Percentiles rank a stretch among this genome's conserved stretches.
Conservation (phyloP, 177 flowering plant species). For the Tripterygium wilfordii region DNA sequence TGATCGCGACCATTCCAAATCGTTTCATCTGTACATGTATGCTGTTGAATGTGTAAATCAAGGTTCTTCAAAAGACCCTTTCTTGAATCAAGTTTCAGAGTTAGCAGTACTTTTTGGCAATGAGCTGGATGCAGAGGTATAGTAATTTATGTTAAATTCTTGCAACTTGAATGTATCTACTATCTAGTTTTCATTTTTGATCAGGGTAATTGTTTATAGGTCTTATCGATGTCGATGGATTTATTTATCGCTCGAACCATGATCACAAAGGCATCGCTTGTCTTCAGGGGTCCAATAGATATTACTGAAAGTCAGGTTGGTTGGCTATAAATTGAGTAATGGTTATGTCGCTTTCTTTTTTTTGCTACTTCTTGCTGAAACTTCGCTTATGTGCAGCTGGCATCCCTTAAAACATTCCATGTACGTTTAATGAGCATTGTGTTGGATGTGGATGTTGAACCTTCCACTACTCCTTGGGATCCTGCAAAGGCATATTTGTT, state of each 20-base stretch:
- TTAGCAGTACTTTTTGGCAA: conserved; percentile 90
- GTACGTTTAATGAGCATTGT: conserved; percentile 98
- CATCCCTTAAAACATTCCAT: conserved; percentile 87
- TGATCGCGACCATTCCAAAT: conserved; percentile 33
- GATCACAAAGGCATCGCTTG: conserved; percentile 82
- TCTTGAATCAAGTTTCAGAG: conserved; percentile 81
- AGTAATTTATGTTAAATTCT: neutral
- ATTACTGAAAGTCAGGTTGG: conserved; percentile 69
- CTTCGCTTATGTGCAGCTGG: conserved; percentile 46
- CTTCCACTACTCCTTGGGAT: conserved; percentile 98
- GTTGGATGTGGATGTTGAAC: conserved; percentile 98
- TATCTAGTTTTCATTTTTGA: neutral
- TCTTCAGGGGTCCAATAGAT: conserved; percentile 59
- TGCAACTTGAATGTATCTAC: neutral
- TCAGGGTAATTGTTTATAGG: conserved; percentile 33
- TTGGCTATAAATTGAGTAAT: conserved; percentile 1
- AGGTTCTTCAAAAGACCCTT: conserved; percentile 71
- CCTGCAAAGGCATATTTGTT: conserved; percentile 92
- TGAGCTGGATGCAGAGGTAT: conserved; percentile 99
- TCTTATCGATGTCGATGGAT: conserved; percentile 99
- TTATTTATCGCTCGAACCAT: conserved; percentile 95
- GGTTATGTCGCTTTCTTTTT: neutral
- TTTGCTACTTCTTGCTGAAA: neutral
- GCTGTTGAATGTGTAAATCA: conserved; percentile 57
- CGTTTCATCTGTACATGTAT: conserved; percentile 71